phyloP scores from a whole-genome alignment of 1,139 yeast genomes.

The Diutina neorugosa region DNA sequence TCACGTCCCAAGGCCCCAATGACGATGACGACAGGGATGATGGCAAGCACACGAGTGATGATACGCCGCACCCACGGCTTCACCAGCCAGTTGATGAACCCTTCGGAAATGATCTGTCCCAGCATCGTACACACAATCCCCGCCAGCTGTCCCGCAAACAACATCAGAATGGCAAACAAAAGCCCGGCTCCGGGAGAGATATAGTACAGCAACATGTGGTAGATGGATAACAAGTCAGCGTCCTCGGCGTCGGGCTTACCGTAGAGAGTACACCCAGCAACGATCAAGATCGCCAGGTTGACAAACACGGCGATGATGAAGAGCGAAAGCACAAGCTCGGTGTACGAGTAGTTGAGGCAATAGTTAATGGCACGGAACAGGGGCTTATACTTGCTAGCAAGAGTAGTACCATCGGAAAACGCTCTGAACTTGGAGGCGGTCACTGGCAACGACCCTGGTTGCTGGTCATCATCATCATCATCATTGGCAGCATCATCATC shows the following conservation, averaged over 20 bases:
- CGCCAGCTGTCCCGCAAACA: constrained; percentile 95
- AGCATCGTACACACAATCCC: constrained; percentile 97
- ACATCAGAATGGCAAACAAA: constrained; percentile 80
- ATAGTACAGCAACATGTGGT: constrained; percentile 57
- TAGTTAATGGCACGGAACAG: constrained; percentile 55
- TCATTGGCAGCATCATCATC: background rate
- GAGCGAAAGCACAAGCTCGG: constrained; percentile 52
- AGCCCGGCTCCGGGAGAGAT: constrained; percentile 88
- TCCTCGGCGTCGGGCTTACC: constrained; percentile 35
- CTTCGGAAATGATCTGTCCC: constrained; percentile 95
- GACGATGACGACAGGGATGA: constrained; percentile 77
- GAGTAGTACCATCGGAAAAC: constrained; percentile 25
- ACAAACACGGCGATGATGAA: constrained; percentile 67
- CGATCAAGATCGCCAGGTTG: constrained; percentile 61
- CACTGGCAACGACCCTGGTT: constrained; percentile 10
- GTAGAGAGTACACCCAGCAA: constrained; percentile 57
- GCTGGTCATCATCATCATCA: background rate
- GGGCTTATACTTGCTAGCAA: constrained; percentile 40
- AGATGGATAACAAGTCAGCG: constrained; percentile 83
- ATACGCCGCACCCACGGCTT: constrained; percentile 81
- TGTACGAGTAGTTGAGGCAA: constrained; percentile 51
- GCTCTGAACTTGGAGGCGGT: constrained; percentile 18
- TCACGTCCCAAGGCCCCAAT: constrained; percentile 70
- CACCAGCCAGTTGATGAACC: constrained; percentile 75
- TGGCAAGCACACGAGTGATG: constrained; percentile 74